Conservation (phyloP, 176 grass and related monocot genomes). For the Eremochloa ophiuroides region DNA sequence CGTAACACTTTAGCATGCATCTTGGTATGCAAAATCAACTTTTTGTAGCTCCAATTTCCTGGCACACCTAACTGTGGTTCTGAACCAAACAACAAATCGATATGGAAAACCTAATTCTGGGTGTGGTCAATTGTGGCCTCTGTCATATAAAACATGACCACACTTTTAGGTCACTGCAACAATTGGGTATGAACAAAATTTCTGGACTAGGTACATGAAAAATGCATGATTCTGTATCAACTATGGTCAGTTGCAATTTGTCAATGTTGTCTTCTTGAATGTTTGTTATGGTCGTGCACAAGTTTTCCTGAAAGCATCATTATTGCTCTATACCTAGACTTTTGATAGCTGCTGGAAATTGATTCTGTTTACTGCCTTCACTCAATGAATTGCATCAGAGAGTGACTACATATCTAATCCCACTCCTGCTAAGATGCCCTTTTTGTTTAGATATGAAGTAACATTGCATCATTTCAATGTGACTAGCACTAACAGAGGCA, state of each 20-base stretch:
- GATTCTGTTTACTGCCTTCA: background rate
- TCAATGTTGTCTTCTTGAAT: background rate
- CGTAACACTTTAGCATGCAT: conserved; percentile 19
- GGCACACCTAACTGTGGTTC: conserved; percentile 28
- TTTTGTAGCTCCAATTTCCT: conserved; percentile 36
- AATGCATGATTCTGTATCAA: conserved; percentile 16
- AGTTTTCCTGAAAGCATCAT: conserved; percentile 3
- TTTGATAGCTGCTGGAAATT: background rate
- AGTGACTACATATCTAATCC: conserved; percentile 26
- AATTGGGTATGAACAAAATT: background rate
- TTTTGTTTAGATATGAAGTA: conserved; percentile 20
- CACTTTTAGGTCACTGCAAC: background rate
- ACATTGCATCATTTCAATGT: background rate
- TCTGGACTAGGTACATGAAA: background rate
- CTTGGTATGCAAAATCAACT: conserved; percentile 17
- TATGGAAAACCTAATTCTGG: background rate
- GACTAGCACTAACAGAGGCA: conserved; percentile 1
- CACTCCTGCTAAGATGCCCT: background rate
- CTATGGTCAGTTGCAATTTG: conserved; percentile 8
- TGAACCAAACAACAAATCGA: background rate
- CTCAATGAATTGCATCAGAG: conserved; percentile 4
- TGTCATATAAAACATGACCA: conserved; percentile 3
- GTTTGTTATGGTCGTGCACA: background rate
- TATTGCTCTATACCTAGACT: conserved; percentile 26
- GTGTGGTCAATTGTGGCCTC: background rate